Conservation (phyloP, 192 early-diverging fungal genomes). For the Spinellus fusiger region DNA sequence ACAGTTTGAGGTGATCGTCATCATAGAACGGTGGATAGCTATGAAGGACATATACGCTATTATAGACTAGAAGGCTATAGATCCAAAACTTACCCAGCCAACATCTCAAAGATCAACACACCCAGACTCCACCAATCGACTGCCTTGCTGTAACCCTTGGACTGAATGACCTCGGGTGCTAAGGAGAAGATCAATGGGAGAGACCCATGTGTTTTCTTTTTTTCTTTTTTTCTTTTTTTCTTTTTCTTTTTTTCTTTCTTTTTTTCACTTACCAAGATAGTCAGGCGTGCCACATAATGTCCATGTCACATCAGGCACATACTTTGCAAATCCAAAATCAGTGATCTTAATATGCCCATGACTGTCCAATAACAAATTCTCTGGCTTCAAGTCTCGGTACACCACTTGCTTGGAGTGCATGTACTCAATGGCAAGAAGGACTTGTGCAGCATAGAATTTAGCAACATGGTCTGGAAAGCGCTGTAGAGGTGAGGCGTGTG, state of each 20-base stretch:
- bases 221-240: neutral
- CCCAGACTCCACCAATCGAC: conserved; percentile 99
- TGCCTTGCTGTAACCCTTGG: conserved; percentile 91
- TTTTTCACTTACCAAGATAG: conserved; percentile 50
- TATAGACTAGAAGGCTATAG: neutral
- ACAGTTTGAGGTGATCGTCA: conserved; percentile 94
- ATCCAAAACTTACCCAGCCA: conserved; percentile 74
- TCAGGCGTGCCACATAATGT: conserved; percentile 97
- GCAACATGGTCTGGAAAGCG: conserved; percentile 91
- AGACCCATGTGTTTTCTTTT: neutral
- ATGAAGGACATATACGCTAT: neutral
- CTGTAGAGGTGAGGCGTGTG: conserved; percentile 13
- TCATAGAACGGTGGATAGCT: conserved; percentile 93
- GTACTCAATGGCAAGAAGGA: conserved; percentile 89
- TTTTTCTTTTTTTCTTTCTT: neutral
- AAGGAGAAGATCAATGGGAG: conserved; percentile 33
- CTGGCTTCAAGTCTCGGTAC: conserved; percentile 95
- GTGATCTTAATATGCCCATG: conserved; percentile 93
- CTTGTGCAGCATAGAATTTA: conserved; percentile 91
- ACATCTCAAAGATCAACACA: conserved; percentile 96
- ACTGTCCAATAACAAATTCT: conserved; percentile 77
- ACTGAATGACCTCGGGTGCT: conserved; percentile 95
- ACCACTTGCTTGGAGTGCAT: conserved; percentile 87
- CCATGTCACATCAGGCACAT: conserved; percentile 68
- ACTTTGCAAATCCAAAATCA: conserved; percentile 96